Percentiles rank a stretch among this genome's conserved stretches.
Evolutionary conservation across 192 early-diverging fungal species (phyloP).

Genomic region (Coemansia brasiliensis): DNA sequence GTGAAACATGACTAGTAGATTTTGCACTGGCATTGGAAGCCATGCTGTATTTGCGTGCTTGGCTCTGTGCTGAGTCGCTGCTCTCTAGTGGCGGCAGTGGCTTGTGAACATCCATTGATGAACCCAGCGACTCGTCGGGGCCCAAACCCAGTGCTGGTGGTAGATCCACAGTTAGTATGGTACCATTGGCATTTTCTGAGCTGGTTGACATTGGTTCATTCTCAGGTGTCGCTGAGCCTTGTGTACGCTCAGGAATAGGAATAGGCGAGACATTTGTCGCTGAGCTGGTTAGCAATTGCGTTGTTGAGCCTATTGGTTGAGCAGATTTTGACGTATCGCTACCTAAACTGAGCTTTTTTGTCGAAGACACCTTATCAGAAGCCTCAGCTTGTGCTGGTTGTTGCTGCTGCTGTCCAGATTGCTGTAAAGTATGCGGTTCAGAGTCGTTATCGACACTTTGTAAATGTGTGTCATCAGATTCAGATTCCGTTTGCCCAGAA

Average conservation of each 20-base stretch:
- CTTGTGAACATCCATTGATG: constrained; percentile 27
- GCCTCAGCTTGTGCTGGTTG: no score
- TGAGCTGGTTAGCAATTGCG: background rate
- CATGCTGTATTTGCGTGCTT: constrained; percentile 11
- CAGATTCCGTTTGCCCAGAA: background rate
- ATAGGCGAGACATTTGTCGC: constrained; percentile 13
- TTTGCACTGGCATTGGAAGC: constrained; percentile 2
- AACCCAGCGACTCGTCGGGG: constrained; percentile 5
- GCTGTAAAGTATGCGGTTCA: no score
- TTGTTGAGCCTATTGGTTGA: background rate
- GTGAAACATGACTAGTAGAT: constrained; percentile 3
- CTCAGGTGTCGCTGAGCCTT: background rate
- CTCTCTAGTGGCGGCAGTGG: constrained; percentile 26
- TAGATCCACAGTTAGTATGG: constrained; percentile 14
- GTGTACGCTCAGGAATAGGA: constrained; percentile 12
- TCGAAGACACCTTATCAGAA: no score
- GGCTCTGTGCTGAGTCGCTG: background rate
- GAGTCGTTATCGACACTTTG: no score
- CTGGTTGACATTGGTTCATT: background rate
- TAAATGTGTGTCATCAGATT: no score
- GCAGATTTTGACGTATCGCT: no score
- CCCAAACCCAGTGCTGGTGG: background rate
- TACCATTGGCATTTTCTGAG: background rate
- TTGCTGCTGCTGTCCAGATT: no score
- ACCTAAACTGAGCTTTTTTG: no score